Evolutionary conservation across 179 eudicot species (phyloP).

Genomic region (Actinidia arguta): DNA sequence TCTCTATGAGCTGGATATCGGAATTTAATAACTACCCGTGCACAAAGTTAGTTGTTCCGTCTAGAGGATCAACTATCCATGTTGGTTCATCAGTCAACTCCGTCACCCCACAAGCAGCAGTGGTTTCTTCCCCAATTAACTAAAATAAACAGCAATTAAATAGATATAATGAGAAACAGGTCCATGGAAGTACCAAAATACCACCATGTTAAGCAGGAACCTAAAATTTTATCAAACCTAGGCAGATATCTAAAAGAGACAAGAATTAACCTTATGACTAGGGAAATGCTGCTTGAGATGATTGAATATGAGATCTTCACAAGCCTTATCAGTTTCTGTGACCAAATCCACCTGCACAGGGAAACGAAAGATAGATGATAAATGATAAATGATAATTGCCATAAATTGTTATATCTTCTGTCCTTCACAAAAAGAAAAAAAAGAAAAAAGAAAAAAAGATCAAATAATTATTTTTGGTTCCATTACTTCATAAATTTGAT

Average conservation of each 20-base stretch:
- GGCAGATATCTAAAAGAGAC: neutral
- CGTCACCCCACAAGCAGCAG: constrained; percentile 79
- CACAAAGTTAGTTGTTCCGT: constrained; percentile 96
- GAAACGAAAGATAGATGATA: neutral
- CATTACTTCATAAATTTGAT: neutral
- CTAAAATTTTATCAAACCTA: neutral
- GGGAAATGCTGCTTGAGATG: constrained; percentile 79
- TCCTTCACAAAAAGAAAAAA: neutral
- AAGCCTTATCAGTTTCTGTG: constrained; percentile 93
- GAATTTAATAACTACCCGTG: constrained; percentile 63
- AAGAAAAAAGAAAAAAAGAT: too few relatives aligned
- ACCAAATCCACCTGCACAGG: constrained; percentile 87
- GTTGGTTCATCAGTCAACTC: constrained; percentile 94
- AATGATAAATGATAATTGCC: too few relatives aligned
- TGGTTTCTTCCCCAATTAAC: constrained; percentile 98
- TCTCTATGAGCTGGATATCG: neutral
- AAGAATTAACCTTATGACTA: constrained; percentile 66
- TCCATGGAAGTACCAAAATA: neutral
- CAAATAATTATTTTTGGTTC: neutral
- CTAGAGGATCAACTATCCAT: constrained; percentile 98
- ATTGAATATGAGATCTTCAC: constrained; percentile 90
- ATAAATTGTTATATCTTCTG: neutral
- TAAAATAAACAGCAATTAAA: constrained; percentile 23
- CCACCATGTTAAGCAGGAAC: neutral
- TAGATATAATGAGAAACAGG: neutral